A percentile compares a stretch with the other conserved stretches of the same genome.
phyloP scores from a whole-genome alignment of 1,284 basidiomycete genomes.

The Coniferiporia sulphurascens region DNA sequence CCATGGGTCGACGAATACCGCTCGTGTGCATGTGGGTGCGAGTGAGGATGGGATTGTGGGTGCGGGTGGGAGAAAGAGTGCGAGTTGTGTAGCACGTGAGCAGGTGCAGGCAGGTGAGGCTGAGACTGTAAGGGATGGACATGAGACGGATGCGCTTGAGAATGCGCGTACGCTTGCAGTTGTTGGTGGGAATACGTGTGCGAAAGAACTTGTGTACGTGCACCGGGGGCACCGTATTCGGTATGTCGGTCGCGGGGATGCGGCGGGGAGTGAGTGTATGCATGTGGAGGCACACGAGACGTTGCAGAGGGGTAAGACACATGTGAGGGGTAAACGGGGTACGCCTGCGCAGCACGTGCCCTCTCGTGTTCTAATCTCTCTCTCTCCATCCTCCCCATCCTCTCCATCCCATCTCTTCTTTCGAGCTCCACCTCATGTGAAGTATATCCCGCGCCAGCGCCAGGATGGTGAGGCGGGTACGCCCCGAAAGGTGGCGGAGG shows the following conservation, averaged over 20 bases:
- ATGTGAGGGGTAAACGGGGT: neutral
- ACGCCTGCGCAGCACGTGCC: neutral
- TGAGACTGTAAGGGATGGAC: neutral
- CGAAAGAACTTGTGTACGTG: neutral
- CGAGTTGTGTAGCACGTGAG: neutral
- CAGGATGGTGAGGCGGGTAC: no score
- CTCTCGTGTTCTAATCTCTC: neutral
- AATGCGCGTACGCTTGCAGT: neutral
- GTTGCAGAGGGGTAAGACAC: no score
- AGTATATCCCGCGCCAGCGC: no score
- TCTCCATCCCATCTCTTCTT: neutral
- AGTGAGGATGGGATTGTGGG: neutral
- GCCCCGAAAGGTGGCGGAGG: no score
- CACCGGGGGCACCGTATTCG: neutral
- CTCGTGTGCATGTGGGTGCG: neutral
- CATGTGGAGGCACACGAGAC: neutral
- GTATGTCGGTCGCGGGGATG: neutral
- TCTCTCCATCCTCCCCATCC: neutral
- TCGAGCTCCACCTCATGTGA: neutral
- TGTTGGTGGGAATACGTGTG: neutral
- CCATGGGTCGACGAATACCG: neutral
- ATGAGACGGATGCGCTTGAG: neutral
- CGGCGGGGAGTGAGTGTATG: neutral
- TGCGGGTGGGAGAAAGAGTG: neutral
- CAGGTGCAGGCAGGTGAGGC: neutral